These are phyloP conservation scores for Waltiozyma solani DNA, from an alignment of 1,139 yeast species.

Conservation along the genomic window DNA sequence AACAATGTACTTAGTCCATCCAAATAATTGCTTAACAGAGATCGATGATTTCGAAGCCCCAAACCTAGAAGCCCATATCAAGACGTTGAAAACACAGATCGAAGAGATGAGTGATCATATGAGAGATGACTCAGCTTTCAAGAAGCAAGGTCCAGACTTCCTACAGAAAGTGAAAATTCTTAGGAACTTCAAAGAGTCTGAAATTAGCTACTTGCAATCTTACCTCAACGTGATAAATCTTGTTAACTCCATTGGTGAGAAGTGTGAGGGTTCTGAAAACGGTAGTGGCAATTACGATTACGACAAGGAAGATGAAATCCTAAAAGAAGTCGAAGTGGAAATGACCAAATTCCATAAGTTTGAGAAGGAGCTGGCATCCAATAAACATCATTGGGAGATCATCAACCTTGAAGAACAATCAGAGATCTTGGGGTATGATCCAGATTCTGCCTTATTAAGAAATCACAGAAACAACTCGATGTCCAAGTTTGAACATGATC, in stretches of 20 bases:
- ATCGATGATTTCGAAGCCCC: slow-evolving; percentile 11
- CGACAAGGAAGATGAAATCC: slow-evolving; percentile 11
- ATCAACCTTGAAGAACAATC: background rate
- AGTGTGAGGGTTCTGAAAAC: slow-evolving; percentile 1
- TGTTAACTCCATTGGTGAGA: slow-evolving; percentile 5
- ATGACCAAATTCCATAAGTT: slow-evolving; percentile 8
- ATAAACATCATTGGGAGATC: background rate
- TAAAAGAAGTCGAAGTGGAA: slow-evolving; percentile 7
- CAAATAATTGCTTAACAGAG: slow-evolving; percentile 9
- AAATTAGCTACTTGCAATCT: slow-evolving; percentile 7
- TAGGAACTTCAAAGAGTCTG: slow-evolving; percentile 3
- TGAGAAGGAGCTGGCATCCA: slow-evolving; percentile 4
- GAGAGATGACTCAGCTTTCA: background rate
- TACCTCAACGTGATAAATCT: slow-evolving; percentile 6
- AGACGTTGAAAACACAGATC: background rate
- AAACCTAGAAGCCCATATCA: slow-evolving; percentile 2
- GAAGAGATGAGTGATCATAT: background rate
- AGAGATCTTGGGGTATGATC: background rate
- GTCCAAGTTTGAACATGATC: background rate
- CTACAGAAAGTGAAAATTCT: slow-evolving; percentile 1
- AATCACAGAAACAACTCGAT: background rate
- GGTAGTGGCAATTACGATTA: slow-evolving; percentile 8
- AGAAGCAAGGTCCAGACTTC: background rate
- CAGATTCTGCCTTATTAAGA: background rate
- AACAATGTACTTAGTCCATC: slow-evolving; percentile 11